Evolutionary conservation across 139 green algal genomes (phyloP).

Genomic region (Tetradesmus lagerheimii): DNA sequence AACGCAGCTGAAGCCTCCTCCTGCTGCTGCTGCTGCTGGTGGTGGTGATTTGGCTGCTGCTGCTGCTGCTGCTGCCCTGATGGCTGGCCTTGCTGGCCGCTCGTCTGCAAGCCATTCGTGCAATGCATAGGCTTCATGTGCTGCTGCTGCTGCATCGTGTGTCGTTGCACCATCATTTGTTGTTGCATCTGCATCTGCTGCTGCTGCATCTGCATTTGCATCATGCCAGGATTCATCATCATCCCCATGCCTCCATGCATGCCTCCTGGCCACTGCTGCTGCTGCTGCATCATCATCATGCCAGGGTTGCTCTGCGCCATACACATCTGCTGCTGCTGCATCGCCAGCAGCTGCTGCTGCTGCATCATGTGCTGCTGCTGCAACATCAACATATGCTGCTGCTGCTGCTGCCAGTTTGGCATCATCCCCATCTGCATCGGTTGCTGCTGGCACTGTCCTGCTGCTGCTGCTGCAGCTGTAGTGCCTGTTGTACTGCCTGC

Average conservation of each 20-base stretch:
- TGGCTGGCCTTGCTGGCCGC: no score
- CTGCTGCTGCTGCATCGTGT: constrained; percentile 35
- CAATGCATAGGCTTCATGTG: not conserved
- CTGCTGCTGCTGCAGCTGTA: not conserved
- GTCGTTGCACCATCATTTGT: constrained; percentile 11
- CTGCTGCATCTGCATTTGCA: not conserved
- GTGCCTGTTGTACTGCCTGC: not conserved
- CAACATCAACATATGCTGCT: not conserved
- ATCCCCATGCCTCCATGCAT: not conserved
- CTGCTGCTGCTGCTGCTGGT: constrained; percentile 33
- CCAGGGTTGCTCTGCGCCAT: not conserved
- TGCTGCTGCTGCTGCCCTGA: not conserved
- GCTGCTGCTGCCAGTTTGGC: constrained; percentile 7
- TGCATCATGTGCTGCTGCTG: constrained; percentile 20
- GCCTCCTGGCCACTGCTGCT: constrained; percentile 29
- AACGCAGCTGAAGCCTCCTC: not conserved
- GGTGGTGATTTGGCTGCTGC: constrained; percentile 18
- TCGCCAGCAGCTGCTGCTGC: constrained; percentile 30
- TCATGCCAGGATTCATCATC: not conserved
- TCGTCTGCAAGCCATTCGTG: no score
- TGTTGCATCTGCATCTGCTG: not conserved
- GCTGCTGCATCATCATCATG: not conserved
- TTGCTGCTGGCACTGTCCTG: no score
- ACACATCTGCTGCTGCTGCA: constrained; percentile 14
- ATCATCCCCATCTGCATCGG: no score